phyloP scores from a whole-genome alignment of 1,284 basidiomycete genomes.

The Fomitiporia mediterranea region DNA sequence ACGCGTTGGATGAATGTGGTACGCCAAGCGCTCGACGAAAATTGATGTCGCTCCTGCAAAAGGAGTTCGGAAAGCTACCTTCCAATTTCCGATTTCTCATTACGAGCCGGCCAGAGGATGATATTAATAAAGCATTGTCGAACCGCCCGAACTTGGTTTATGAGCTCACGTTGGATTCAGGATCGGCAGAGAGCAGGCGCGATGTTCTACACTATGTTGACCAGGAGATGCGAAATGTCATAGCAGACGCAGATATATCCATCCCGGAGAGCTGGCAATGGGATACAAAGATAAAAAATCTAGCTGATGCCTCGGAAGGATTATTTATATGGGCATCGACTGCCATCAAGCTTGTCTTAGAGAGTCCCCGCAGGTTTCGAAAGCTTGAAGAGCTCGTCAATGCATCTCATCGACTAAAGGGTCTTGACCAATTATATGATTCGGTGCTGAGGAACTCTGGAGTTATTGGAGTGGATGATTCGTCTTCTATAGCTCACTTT shows the following conservation, averaged over 20 bases:
- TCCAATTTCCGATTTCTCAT: neutral
- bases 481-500: neutral
- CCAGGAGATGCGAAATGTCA: neutral
- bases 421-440: neutral
- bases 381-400: neutral
- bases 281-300: neutral
- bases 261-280: neutral
- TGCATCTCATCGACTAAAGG: neutral
- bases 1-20: neutral
- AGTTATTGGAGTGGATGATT: neutral
- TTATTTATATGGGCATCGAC: slow-evolving; percentile 9
- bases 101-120: neutral
- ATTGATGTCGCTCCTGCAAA: neutral
- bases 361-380: too few relatives aligned
- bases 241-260: neutral
- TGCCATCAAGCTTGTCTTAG: neutral
- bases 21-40: neutral
- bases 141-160: neutral
- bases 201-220: neutral
- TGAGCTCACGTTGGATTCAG: neutral
- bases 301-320: neutral
- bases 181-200: neutral
- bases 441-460: neutral
- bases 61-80: neutral
- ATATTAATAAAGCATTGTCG: neutral